Conservation (phyloP, 208 protist species). For the Crithidia mellificae region DNA sequence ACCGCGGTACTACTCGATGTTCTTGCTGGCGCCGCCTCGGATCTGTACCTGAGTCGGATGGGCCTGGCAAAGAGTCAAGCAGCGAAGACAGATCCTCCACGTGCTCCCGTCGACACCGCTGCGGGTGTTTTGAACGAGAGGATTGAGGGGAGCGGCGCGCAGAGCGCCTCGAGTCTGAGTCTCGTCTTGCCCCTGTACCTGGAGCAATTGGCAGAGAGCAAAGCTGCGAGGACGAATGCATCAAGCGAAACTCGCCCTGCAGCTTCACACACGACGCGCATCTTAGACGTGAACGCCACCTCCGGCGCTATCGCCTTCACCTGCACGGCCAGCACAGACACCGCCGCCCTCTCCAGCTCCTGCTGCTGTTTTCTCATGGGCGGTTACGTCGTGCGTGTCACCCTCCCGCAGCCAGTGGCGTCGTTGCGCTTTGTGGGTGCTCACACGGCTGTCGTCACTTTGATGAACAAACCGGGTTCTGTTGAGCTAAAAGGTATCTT, state of each 20-base stretch:
- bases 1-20: conserved; percentile 26
- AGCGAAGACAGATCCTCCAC: no score
- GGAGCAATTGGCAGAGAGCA: conserved; percentile 2
- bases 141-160: no score
- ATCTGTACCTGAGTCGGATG: conserved; percentile 25
- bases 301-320: conserved; percentile 28
- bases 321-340: no score
- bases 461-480: neutral
- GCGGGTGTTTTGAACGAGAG: no score
- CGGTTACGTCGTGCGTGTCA: conserved; percentile 41
- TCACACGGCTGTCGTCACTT: conserved; percentile 9
- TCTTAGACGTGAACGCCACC: conserved; percentile 19
- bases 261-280: neutral
- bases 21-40: conserved; percentile 28
- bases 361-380: conserved; percentile 18
- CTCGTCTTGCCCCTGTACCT: conserved; percentile 27
- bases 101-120: no score
- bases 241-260: neutral
- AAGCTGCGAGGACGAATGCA: neutral
- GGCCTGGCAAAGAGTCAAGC: neutral
- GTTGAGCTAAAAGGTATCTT: conserved; percentile 9
- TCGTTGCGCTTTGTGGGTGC: conserved; percentile 30
- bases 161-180: neutral
- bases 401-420: conserved; percentile 27
- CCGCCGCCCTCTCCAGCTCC: neutral